phyloP scores from a whole-genome alignment of 768 basidiomycete species.

The Lepiota subincarnata region DNA sequence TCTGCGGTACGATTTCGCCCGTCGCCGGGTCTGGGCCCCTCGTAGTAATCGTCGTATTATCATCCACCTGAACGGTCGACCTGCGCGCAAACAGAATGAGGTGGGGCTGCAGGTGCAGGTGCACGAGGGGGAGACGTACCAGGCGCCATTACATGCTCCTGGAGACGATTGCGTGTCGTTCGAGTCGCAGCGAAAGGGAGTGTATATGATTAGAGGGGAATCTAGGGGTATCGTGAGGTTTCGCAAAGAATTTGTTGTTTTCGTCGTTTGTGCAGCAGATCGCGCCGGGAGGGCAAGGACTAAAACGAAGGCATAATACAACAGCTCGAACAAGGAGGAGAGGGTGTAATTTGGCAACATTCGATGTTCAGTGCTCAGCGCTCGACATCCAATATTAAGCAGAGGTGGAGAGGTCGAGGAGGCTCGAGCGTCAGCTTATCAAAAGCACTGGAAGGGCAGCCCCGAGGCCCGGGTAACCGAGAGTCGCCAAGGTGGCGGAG shows the following conservation, averaged over 20 bases:
- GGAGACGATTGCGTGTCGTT: conserved; percentile 21
- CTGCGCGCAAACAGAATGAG: conserved; percentile 10
- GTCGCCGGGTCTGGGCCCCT: conserved; percentile 39
- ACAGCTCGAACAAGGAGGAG: background rate
- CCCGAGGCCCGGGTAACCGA: background rate
- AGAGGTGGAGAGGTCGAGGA: background rate
- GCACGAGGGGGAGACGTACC: conserved; percentile 32
- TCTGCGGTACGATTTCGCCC: conserved; percentile 46
- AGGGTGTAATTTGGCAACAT: background rate
- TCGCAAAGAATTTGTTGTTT: background rate
- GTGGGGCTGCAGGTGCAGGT: background rate
- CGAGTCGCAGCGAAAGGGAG: conserved; percentile 42
- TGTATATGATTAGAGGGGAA: conserved; percentile 39
- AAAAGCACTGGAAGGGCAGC: background rate
- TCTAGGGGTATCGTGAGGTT: conserved; percentile 37
- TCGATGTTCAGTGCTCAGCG: background rate
- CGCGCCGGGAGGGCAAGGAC: background rate
- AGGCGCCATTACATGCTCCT: conserved; percentile 35
- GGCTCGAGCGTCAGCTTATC: background rate
- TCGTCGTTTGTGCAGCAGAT: background rate
- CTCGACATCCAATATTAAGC: background rate
- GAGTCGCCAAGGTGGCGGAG: conserved; percentile 1
- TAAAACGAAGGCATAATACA: conserved; percentile 2
- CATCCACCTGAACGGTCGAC: conserved; percentile 25
- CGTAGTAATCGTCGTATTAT: conserved; percentile 29